phyloP scores from a whole-genome alignment of 139 green algal species.

The Chlorella sp. region DNA sequence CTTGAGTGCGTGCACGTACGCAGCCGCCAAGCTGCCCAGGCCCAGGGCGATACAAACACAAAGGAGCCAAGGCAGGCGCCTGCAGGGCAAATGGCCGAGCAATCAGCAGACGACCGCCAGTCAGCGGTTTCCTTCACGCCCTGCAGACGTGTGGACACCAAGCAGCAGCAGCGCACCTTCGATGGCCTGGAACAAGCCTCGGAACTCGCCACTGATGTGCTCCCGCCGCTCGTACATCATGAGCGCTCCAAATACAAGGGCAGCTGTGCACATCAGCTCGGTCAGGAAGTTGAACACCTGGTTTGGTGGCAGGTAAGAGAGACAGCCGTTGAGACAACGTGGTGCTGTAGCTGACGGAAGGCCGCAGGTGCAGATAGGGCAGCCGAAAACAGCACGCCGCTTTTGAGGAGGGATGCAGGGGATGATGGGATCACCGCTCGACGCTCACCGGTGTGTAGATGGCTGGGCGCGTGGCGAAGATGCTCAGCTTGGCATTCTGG shows the following conservation, averaged over 20 bases:
- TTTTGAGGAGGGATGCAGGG: not conserved
- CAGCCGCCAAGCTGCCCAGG: too few species aligned
- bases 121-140: too few species aligned
- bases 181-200: conserved; percentile 1
- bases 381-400: too few species aligned
- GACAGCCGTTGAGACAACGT: too few species aligned
- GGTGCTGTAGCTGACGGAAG: too few species aligned
- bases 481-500: conserved; percentile 71
- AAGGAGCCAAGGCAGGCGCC: too few species aligned
- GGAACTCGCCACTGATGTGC: not conserved
- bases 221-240: conserved; percentile 35
- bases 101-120: too few species aligned
- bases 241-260: conserved; percentile 32
- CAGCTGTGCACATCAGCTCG: conserved; percentile 43
- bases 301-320: not conserved
- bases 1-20: too few species aligned
- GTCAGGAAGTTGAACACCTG: conserved; percentile 45
- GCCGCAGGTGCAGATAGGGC: too few species aligned
- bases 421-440: too few species aligned
- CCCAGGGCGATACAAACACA: too few species aligned
- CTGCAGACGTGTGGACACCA: too few species aligned
- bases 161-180: not conserved
- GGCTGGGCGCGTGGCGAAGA: conserved; percentile 72
- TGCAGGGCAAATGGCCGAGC: not conserved
- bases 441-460: conserved; percentile 58